phyloP scores from a whole-genome alignment of 2,329 filamentous ascomycete species.

The Orbilia javanica region DNA sequence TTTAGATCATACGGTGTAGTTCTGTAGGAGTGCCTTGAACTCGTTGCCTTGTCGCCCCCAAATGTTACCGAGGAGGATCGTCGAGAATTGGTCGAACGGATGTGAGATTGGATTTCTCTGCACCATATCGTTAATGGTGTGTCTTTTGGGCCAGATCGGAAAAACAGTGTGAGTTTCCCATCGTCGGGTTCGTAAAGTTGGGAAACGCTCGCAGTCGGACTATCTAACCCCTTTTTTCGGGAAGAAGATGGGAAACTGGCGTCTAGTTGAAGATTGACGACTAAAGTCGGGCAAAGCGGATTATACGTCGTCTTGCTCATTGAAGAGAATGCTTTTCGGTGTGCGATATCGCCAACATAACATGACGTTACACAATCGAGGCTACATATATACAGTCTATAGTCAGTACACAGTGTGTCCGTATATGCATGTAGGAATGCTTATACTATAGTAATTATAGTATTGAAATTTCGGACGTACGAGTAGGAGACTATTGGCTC shows the following conservation, averaged over 20 bases:
- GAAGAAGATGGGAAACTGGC: background rate
- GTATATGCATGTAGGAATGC: background rate
- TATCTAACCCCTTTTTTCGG: conserved; percentile 35
- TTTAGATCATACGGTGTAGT: conserved; percentile 41
- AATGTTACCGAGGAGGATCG: conserved; percentile 48
- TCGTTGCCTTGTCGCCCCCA: conserved; percentile 42
- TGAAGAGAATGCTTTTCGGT: conserved; percentile 53
- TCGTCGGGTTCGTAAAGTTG: conserved; percentile 50
- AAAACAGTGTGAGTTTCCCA: conserved; percentile 56
- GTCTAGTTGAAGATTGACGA: conserved; percentile 50
- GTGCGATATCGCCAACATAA: conserved; percentile 58
- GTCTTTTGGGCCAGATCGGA: conserved; percentile 49
- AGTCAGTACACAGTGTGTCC: background rate
- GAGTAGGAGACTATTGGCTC: conserved; percentile 54
- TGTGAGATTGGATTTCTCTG: conserved; percentile 54
- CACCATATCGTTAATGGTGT: conserved; percentile 54
- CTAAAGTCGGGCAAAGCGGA: conserved; percentile 50
- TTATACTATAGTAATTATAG: too few species aligned
- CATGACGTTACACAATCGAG: conserved; percentile 55
- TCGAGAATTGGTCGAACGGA: conserved; percentile 47
- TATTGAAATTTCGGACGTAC: conserved; percentile 20
- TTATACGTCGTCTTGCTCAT: conserved; percentile 59
- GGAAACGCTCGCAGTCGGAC: conserved; percentile 39
- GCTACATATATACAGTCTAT: conserved; percentile 14
- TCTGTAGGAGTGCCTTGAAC: conserved; percentile 28